Conservation (phyloP, 208 protist genomes). For the Leishmania amazonensis region DNA sequence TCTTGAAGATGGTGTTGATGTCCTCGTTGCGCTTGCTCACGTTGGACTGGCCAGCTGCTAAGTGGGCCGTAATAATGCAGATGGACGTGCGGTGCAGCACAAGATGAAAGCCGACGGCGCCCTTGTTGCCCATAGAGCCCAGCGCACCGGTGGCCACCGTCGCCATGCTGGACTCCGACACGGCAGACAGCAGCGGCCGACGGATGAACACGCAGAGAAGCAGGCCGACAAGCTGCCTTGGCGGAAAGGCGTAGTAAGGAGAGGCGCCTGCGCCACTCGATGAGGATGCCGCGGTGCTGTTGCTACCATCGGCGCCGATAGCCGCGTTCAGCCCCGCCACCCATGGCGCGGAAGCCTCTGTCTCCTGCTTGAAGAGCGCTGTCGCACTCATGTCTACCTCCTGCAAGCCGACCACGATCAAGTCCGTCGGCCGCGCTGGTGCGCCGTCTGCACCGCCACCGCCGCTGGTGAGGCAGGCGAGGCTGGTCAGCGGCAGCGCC, state of each 20-base stretch:
- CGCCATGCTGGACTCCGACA: constrained; percentile 57
- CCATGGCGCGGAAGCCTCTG: constrained; percentile 80
- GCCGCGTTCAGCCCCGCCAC: constrained; percentile 50
- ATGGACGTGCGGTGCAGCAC: constrained; percentile 73
- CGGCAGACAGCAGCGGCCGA: constrained; percentile 51
- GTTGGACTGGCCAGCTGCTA: constrained; percentile 92
- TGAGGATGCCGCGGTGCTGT: constrained; percentile 6
- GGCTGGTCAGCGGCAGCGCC: constrained; percentile 31
- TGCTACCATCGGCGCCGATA: constrained; percentile 52
- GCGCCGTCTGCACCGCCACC: constrained; percentile 9
- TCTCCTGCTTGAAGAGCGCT: constrained; percentile 87
- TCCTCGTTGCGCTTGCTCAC: constrained; percentile 91
- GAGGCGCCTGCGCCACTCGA: neutral
- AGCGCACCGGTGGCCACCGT: constrained; percentile 88
- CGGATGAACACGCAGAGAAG: constrained; percentile 84
- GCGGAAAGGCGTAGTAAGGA: constrained; percentile 77
- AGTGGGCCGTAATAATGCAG: constrained; percentile 92
- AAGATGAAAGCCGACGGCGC: constrained; percentile 85
- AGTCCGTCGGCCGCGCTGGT: constrained; percentile 41
- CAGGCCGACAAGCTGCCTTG: constrained; percentile 87
- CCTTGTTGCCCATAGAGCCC: constrained; percentile 93
- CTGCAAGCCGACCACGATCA: constrained; percentile 88
- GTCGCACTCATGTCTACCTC: constrained; percentile 93
- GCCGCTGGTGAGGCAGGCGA: constrained; percentile 28
- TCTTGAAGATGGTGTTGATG: constrained; percentile 85